Evolutionary conservation across 768 basidiomycete species (phyloP).

Genomic region (Candolleomyces aberdarensis): DNA sequence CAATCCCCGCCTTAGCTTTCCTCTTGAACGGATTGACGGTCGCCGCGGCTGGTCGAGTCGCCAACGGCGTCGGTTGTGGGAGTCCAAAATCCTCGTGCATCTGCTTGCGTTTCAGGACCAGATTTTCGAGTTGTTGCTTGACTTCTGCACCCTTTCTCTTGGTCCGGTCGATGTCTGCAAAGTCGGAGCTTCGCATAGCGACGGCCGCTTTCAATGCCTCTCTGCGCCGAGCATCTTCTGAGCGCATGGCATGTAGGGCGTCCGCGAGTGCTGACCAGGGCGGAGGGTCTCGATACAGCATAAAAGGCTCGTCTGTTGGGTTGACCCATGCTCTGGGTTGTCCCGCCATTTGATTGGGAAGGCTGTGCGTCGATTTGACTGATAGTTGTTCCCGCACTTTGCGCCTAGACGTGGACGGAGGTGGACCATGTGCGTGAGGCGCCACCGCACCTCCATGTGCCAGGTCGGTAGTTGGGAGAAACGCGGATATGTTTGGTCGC

Average conservation of each 20-base stretch:
- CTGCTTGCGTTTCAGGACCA: constrained; percentile 1
- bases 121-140: constrained; percentile 1
- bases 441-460: too few species aligned
- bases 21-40: background rate
- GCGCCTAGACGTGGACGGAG: background rate
- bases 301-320: constrained; percentile 21
- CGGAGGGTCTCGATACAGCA: constrained; percentile 37
- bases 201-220: background rate
- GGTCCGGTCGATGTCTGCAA: constrained; percentile 4
- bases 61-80: background rate
- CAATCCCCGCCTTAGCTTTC: too few species aligned
- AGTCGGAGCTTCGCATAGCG: background rate
- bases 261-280: constrained; percentile 29
- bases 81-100: constrained; percentile 3
- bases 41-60: background rate
- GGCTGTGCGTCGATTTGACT: background rate
- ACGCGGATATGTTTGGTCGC: too few species aligned
- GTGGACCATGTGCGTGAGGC: too few species aligned
- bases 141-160: background rate
- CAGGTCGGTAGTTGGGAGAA: too few species aligned
- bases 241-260: background rate
- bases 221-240: background rate
- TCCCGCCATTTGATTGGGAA: background rate
- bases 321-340: background rate
- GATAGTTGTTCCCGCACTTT: background rate